A percentile compares a stretch with the other conserved stretches of the same genome.
Evolutionary conservation across 345 rosid genomes (phyloP).

Genomic region (Aquilaria malaccensis): DNA sequence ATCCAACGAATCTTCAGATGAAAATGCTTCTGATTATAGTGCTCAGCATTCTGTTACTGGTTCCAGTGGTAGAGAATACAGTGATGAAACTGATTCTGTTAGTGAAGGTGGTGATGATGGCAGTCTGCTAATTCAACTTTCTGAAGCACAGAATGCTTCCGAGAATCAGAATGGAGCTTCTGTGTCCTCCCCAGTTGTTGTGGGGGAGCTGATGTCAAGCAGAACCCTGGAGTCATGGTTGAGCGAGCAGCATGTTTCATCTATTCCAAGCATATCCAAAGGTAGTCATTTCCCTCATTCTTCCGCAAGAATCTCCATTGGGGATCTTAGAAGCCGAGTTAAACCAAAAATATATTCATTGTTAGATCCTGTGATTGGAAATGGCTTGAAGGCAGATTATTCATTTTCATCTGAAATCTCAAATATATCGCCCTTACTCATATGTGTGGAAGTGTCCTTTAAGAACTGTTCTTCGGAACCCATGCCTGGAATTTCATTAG

Average conservation of each 20-base stretch:
- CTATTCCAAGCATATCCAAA: slow-evolving; percentile 34
- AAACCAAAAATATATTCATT: slow-evolving; percentile 65
- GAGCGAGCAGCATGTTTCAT: slow-evolving; percentile 64
- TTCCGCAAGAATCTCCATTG: slow-evolving; percentile 71
- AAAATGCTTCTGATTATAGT: slow-evolving; percentile 61
- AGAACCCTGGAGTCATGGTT: slow-evolving; percentile 80
- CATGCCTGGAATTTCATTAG: slow-evolving; percentile 44
- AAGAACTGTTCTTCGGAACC: slow-evolving; percentile 65
- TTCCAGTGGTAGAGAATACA: slow-evolving; percentile 33
- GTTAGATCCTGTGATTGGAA: slow-evolving; percentile 71
- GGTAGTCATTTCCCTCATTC: slow-evolving; percentile 34
- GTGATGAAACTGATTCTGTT: slow-evolving; percentile 34
- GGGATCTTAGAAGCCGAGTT: slow-evolving; percentile 58
- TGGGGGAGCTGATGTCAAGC: slow-evolving; percentile 55
- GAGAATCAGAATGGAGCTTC: slow-evolving; percentile 23
- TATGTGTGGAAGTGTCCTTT: slow-evolving; percentile 60
- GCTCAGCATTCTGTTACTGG: slow-evolving; percentile 45
- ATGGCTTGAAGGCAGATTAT: slow-evolving; percentile 82
- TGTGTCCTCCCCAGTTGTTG: slow-evolving; percentile 25
- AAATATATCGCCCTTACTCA: slow-evolving; percentile 48
- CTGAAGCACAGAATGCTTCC: slow-evolving; percentile 33
- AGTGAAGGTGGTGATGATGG: slow-evolving; percentile 34
- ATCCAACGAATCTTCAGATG: slow-evolving; percentile 51
- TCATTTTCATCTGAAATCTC: slow-evolving; percentile 71
- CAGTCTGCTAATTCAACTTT: slow-evolving; percentile 72